phyloP scores from a whole-genome alignment of 2,329 filamentous ascomycete genomes.

The Hypoxylon sp. region DNA sequence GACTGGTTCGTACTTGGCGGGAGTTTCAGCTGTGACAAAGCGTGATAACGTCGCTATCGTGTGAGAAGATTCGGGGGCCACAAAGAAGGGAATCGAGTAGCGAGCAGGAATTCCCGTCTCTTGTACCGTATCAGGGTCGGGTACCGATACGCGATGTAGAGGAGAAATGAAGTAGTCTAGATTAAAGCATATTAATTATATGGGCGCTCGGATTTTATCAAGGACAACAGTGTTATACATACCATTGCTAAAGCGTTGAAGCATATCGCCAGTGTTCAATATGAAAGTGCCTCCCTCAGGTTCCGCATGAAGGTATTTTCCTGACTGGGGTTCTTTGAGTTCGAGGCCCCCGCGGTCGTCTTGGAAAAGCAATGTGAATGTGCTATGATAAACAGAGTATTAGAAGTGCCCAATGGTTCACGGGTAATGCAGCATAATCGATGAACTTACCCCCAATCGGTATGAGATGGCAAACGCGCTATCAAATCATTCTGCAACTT shows the following conservation, averaged over 20 bases:
- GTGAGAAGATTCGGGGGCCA: constrained; percentile 44
- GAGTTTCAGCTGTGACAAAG: constrained; percentile 44
- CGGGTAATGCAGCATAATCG: not conserved
- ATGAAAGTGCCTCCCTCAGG: constrained; percentile 46
- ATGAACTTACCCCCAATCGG: constrained; percentile 63
- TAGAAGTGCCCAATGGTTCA: not conserved
- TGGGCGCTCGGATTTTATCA: not conserved
- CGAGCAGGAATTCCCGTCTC: constrained; percentile 45
- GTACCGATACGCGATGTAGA: constrained; percentile 46
- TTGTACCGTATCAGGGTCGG: constrained; percentile 32
- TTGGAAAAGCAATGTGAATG: constrained; percentile 69
- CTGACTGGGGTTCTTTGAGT: constrained; percentile 59
- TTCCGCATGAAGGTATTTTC: constrained; percentile 39
- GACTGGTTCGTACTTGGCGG: constrained; percentile 47
- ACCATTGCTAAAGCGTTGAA: constrained; percentile 50
- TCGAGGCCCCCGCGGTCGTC: constrained; percentile 66
- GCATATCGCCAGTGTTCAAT: constrained; percentile 50
- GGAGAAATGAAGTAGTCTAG: constrained; percentile 50
- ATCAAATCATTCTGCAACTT: constrained; percentile 42
- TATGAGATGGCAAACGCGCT: constrained; percentile 62
- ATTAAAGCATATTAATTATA: not conserved
- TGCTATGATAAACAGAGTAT: constrained; percentile 42
- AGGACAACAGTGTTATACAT: not conserved
- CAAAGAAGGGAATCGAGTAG: constrained; percentile 50
- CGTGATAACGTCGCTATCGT: constrained; percentile 41